Base-by-base conservation (phyloP, 78 protist species). In the Diacronema lutheri region DNA sequence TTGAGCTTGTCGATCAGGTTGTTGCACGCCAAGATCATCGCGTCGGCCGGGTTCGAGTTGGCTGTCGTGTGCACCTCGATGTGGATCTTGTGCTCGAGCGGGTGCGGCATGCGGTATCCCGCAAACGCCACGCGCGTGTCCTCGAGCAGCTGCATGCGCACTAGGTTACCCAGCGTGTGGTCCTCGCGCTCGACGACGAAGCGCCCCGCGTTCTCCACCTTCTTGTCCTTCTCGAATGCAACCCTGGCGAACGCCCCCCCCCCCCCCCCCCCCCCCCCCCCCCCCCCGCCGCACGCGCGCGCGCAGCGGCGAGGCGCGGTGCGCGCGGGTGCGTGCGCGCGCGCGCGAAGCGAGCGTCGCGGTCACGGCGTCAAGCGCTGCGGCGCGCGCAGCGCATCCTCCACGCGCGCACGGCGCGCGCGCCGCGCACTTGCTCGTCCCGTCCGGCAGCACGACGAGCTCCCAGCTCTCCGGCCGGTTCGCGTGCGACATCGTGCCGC, bases 21-120 rank as follows among this genome's bases (percentile, higher is more conserved):
- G 50, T 44, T 44, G 50, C 50, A 44, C 3, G 50, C 3, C 16
- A 9, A 7, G 16, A 44, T 3, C 50, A 44, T 44, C 50, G 50
- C 16, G 16, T 14, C 23, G 61, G 61, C 61, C 61, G 23, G 16
- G 26, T 1, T 56, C 61, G 61, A 56, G 61, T 74, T 12, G 64
- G 46, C 10, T 11, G n/a, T 4, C 41, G 60, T 41, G 64, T 90
- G 94, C 35, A 93, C 82, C 69, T 81, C 81, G 58, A 93, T 57
- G 16, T 37, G 68, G 29, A 93, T 83, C 44, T 83, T 71, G 40
- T 86, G 93, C 58, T 93, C 94, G 1, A 92, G 79, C 19, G 96
- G 96, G 81, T 93, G 96, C 25, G 96, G 96, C 84, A 90, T 84
- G 19, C 84, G 81, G 72, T 93, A 93, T 11, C 96, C 96, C 46